Evolutionary conservation across 306 rosid species (phyloP), one percentile per base, ranked within the genome.

Genomic region (Hylodesmum podocarpum): DNA sequence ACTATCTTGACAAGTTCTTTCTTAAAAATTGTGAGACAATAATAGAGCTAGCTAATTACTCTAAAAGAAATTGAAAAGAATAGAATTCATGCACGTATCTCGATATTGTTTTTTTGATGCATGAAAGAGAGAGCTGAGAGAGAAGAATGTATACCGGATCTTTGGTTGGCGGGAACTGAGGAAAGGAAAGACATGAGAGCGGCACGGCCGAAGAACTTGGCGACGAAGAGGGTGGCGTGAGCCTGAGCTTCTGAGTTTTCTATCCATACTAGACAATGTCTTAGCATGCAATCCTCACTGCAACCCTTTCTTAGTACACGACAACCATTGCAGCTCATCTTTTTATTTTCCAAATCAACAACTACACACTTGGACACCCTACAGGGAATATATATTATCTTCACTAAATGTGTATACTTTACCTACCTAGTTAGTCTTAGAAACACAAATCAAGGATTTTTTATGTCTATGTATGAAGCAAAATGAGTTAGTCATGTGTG

Each of bases 191-290:
- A 91, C 88, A 91, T 73, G 84, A 91, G 90, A 75, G 88, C 34
- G 49, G 97, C 89, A 34, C 97, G 97, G 84, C 97, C 94, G 22
- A 81, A 87, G 89, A 87, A 91, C 81, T 86, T 91, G 88, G 97
- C 86, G 39, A 91, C 88, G 46, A 89, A 89, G 55, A 91, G 14
- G 19, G 97, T 89, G 83, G 94, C 94, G 77, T 88, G 86, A 36
- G 77, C 87, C 71, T 89, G 88, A 3, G 91, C 89, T 57, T 83
- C 80, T 15, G 90, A 89, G 21, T 25, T 76, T 28, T 91, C 78
- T 39, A 91, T 88, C 89, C 87, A 82, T 18, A 63, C 58, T 13
- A 89, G 71, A 80, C 87, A 86, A 71, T 84, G 85, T 39, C 90
- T 29, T 10, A 91, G 84, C 84, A 91, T 76, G 88, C 97, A 91